Evolutionary conservation across 2,329 filamentous ascomycete species (phyloP).

Genomic region (Colletotrichum endophyticum): DNA sequence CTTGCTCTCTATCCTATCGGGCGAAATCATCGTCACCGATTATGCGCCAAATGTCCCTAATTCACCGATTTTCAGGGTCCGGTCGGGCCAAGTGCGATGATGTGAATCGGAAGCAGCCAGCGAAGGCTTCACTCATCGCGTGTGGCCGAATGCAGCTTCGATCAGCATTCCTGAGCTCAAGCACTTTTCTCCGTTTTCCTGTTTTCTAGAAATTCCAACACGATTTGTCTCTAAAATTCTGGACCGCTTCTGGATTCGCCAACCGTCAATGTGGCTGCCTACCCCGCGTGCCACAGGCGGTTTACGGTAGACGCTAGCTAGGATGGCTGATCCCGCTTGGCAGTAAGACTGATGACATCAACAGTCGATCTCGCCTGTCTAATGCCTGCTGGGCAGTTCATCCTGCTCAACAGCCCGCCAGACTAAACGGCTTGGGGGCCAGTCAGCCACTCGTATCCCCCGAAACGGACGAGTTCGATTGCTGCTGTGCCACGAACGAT

Average conservation of each 20-base stretch:
- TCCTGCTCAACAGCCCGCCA: background rate
- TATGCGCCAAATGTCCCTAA: background rate
- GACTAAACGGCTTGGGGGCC: background rate
- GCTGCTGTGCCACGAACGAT: constrained; percentile 11
- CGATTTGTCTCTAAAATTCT: background rate
- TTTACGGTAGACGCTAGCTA: background rate
- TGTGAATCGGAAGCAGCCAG: background rate
- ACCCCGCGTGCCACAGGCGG: background rate
- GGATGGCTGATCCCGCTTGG: constrained; percentile 6
- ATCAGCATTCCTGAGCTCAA: background rate
- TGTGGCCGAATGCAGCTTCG: background rate
- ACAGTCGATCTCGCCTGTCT: background rate
- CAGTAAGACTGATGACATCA: constrained; percentile 17
- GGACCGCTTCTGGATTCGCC: background rate
- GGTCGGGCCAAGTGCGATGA: background rate
- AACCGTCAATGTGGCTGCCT: background rate
- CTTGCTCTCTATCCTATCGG: background rate
- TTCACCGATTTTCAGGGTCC: background rate
- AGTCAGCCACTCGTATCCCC: constrained; percentile 1
- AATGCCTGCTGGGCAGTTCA: background rate
- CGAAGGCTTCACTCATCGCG: background rate
- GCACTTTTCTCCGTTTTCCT: background rate
- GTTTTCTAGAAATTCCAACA: background rate
- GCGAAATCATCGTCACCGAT: background rate
- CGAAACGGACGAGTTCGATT: background rate